These are phyloP conservation scores for Erodium trifolium DNA, from an alignment of 441 rosid species.

Conservation along the genomic window DNA sequence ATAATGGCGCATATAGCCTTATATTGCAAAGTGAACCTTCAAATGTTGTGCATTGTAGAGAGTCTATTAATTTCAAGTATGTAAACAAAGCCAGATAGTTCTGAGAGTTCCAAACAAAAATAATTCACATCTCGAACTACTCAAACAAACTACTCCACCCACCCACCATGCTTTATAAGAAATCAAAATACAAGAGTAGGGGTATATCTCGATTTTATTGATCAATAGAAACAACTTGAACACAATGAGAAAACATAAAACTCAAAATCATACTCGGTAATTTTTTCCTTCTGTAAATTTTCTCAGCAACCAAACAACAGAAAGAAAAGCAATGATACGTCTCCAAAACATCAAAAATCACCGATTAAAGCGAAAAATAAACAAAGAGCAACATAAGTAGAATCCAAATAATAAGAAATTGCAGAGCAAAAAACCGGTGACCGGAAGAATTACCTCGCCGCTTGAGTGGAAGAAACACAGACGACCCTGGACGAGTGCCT, in stretches of 20 bases:
- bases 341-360: neutral
- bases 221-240: neutral
- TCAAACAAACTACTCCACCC: neutral
- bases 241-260: neutral
- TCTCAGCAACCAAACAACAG: neutral
- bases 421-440: neutral
- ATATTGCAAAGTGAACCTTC: neutral
- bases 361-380: neutral
- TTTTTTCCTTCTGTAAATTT: neutral
- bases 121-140: too few relatives aligned
- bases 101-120: neutral
- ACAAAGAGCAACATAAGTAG: neutral
- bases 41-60: neutral
- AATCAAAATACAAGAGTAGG: neutral
- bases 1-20: neutral
- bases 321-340: neutral
- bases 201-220: neutral
- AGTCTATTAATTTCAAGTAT: neutral
- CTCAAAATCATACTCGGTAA: neutral
- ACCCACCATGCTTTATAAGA: neutral
- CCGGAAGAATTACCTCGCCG: neutral
- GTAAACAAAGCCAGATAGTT: neutral
- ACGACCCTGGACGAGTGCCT: neutral
- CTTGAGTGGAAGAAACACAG: conserved; percentile 4
- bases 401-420: neutral